phyloP scores from a whole-genome alignment of 805 yeast species.

The Ogataea chonburiensis region DNA sequence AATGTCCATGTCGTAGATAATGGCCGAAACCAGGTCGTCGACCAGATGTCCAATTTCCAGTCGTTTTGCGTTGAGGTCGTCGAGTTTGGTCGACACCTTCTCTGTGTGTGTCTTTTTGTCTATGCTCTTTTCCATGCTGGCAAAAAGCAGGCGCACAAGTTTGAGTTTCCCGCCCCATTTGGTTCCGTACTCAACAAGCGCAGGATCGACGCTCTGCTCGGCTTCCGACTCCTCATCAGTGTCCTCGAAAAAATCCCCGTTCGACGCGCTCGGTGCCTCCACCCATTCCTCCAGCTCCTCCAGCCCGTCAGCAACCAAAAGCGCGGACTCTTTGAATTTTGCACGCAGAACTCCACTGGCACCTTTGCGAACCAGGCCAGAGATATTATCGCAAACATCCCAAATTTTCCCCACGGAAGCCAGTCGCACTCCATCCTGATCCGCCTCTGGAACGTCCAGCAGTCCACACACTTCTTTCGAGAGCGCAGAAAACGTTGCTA shows the following conservation, averaged over 20 bases:
- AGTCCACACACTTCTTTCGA: slow-evolving; percentile 21
- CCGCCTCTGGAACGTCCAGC: slow-evolving; percentile 10
- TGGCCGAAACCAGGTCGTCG: slow-evolving; percentile 59
- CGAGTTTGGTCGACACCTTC: slow-evolving; percentile 43
- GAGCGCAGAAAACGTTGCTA: slow-evolving; percentile 18
- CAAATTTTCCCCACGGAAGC: slow-evolving; percentile 67
- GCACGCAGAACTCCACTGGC: slow-evolving; percentile 50
- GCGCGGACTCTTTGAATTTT: slow-evolving; percentile 44
- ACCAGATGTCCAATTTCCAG: slow-evolving; percentile 42
- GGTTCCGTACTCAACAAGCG: slow-evolving; percentile 36
- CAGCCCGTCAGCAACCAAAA: slow-evolving; percentile 58
- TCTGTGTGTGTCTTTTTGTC: slow-evolving; percentile 35
- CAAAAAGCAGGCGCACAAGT: slow-evolving; percentile 55
- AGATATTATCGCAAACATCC: slow-evolving; percentile 58
- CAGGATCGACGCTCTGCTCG: slow-evolving; percentile 27
- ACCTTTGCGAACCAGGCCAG: slow-evolving; percentile 45
- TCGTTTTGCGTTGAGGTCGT: slow-evolving; percentile 45
- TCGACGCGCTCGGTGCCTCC: slow-evolving; percentile 52
- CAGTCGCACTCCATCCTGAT: slow-evolving; percentile 41
- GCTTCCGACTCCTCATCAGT: slow-evolving; percentile 24
- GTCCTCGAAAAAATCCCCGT: slow-evolving; percentile 49
- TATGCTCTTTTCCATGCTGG: slow-evolving; percentile 58
- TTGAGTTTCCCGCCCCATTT: slow-evolving; percentile 54
- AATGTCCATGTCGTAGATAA: slow-evolving; percentile 46
- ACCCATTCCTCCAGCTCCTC: slow-evolving; percentile 71